Evolutionary conservation across 768 basidiomycete species (phyloP).

Genomic region (Rhodotorula sphaerocarpa): DNA sequence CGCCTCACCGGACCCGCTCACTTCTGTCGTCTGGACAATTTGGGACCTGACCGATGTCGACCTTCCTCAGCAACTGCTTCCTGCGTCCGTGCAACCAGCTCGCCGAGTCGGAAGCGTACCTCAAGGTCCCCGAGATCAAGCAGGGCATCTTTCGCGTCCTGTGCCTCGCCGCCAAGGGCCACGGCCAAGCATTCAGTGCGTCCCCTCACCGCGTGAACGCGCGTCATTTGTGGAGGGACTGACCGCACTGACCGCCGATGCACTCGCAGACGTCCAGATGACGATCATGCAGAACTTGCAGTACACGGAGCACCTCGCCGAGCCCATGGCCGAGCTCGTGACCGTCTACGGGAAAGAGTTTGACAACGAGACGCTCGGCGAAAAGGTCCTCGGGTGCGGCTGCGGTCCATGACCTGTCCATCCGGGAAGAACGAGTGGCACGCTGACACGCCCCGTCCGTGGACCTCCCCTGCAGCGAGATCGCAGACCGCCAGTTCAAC

Average conservation of each 20-base stretch:
- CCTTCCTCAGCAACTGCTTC: constrained; percentile 57
- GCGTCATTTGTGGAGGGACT: constrained; percentile 8
- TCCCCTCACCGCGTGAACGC: background rate
- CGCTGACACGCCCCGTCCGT: background rate
- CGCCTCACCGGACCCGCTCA: background rate
- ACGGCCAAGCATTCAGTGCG: constrained; percentile 64
- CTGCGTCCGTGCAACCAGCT: constrained; percentile 80
- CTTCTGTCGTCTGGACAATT: too few species aligned
- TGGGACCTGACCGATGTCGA: background rate
- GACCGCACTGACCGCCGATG: background rate
- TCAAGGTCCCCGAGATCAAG: constrained; percentile 68
- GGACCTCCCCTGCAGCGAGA: constrained; percentile 54
- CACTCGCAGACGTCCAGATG: constrained; percentile 57
- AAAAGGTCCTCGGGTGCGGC: constrained; percentile 65
- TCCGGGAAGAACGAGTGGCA: background rate
- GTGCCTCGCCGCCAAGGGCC: constrained; percentile 83
- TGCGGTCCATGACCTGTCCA: background rate
- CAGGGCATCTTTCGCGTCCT: constrained; percentile 76
- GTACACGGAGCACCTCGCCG: constrained; percentile 87
- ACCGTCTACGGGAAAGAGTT: constrained; percentile 71
- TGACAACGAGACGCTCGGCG: constrained; percentile 78
- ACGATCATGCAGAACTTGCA: constrained; percentile 84
- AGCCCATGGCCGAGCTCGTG: constrained; percentile 86
- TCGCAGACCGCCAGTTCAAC: constrained; percentile 66
- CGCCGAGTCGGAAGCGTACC: constrained; percentile 73